phyloP scores from a whole-genome alignment of 2,329 filamentous ascomycete species.

The Epichloe scottii region DNA sequence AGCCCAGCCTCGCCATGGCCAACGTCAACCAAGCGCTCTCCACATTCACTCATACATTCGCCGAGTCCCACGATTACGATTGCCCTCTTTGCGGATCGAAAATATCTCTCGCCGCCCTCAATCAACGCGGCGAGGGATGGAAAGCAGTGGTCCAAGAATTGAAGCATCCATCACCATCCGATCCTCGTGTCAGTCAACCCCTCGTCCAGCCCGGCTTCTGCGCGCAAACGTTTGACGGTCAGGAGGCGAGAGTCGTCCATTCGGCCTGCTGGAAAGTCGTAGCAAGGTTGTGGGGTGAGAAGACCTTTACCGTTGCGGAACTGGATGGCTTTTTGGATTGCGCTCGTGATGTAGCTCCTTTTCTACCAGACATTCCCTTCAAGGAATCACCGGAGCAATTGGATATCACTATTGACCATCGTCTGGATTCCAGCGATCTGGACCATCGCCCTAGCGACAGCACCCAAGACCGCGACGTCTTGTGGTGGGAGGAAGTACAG shows the following conservation, averaged over 20 bases:
- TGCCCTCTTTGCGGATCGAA: conserved; percentile 6
- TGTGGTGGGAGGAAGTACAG: conserved; percentile 2
- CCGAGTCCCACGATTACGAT: background rate
- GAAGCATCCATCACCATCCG: conserved; percentile 1
- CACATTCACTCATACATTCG: background rate
- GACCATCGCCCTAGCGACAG: background rate
- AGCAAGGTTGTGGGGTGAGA: conserved; percentile 3
- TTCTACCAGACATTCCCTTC: conserved; percentile 5
- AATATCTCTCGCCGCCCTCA: conserved; percentile 2
- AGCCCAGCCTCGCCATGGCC: background rate
- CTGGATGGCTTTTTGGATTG: conserved; percentile 7
- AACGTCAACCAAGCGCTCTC: background rate
- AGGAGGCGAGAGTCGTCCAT: conserved; percentile 5
- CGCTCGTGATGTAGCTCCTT: conserved; percentile 3
- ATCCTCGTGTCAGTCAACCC: background rate
- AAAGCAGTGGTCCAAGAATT: conserved; percentile 4
- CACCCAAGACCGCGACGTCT: background rate
- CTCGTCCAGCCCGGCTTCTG: conserved; percentile 4
- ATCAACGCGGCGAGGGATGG: conserved; percentile 3
- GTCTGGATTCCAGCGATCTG: conserved; percentile 2
- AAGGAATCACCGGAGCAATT: conserved; percentile 5
- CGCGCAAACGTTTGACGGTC: background rate
- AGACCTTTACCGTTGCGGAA: conserved; percentile 4
- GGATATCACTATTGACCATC: conserved; percentile 6
- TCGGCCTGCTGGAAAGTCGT: conserved; percentile 7